Evolutionary conservation across 225 moss, liverwort and hornwort genomes (phyloP), one percentile per base, ranked within the genome.

Genomic region (Sphagnum contortum): DNA sequence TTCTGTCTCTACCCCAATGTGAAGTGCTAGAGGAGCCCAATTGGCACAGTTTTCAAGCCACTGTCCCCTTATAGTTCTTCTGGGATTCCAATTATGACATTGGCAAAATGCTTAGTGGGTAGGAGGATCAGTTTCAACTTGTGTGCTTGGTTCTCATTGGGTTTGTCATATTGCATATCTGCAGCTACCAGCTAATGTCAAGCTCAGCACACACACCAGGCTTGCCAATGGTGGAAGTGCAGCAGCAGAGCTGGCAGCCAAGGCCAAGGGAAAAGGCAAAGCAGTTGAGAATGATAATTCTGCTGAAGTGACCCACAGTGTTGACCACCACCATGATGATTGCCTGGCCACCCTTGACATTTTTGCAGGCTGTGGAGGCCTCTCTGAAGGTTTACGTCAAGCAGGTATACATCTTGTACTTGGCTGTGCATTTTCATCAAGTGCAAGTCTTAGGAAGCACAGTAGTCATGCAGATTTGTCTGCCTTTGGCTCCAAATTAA

Each of bases 311-410:
- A 9, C 73, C 9, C 71, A 64, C 47, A 72, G 71, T 67, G 63
- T 47, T 63, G 59, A 68, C 61, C 68, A 50, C 59, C 68, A 50
- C 59, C 49, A 66, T 56, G 75, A 75, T 48, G 72, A 80, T 45
- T 68, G 75, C 44, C 72, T 98, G 60, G 59, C 90, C 50, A 91
- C 96, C 45, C 81, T 98, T 44, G 96, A 98, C 66, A 93, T 98
- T n/a, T 98, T 98, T 68, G 92, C 96, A 58, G 92, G 96, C 62
- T 98, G 96, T 68, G 92, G 96, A 67, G 96, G 96, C 57, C 90
- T 98, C 45, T 88, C 90, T 54, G 96, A 93, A 71, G 96, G 96
- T 59, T 76, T 98, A 65, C 89, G 75, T 60, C 92, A 93, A 77
- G 87, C 96, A 83, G 96, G 96, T 83, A 70, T 14, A 0, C 29